Percentiles rank a stretch among this genome's conserved stretches.
phyloP scores from a whole-genome alignment of 2,329 filamentous ascomycete species.

The Penicillium brasilianum region DNA sequence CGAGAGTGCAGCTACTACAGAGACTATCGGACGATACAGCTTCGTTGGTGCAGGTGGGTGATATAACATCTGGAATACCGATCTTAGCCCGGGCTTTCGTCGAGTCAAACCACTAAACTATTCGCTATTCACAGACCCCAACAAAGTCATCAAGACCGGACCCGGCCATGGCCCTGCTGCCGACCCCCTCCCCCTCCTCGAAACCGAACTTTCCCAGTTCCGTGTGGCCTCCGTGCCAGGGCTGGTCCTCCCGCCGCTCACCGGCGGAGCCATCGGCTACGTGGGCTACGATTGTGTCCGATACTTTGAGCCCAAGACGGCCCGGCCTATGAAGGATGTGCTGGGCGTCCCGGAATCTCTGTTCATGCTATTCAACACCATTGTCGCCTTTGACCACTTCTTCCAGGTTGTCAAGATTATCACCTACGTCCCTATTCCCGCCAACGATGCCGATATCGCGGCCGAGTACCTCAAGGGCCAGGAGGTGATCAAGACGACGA shows the following conservation, averaged over 20 bases:
- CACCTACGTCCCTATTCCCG: constrained; percentile 79
- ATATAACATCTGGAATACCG: not conserved
- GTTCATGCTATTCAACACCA: constrained; percentile 96
- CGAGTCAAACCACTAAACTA: constrained; percentile 17
- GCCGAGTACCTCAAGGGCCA: constrained; percentile 72
- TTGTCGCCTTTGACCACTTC: constrained; percentile 94
- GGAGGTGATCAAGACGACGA: constrained; percentile 66
- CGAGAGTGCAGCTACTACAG: constrained; percentile 88
- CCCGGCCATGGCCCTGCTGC: constrained; percentile 81
- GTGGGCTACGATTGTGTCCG: constrained; percentile 96
- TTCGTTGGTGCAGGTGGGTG: constrained; percentile 79
- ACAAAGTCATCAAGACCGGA: constrained; percentile 84
- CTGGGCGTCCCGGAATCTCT: constrained; percentile 88
- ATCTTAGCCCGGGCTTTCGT: not conserved
- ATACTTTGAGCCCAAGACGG: constrained; percentile 98
- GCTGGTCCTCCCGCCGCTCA: constrained; percentile 80
- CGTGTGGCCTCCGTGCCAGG: constrained; percentile 83
- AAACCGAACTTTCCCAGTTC: constrained; percentile 77
- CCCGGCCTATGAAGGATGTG: constrained; percentile 83
- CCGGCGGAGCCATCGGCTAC: constrained; percentile 92
- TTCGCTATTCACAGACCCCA: constrained; percentile 54
- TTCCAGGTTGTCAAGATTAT: constrained; percentile 92
- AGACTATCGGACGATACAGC: constrained; percentile 92
- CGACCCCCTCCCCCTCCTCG: constrained; percentile 82
- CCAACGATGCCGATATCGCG: constrained; percentile 62